phyloP scores from a whole-genome alignment of 345 rosid genomes.

The Odontarrhena argentea region DNA sequence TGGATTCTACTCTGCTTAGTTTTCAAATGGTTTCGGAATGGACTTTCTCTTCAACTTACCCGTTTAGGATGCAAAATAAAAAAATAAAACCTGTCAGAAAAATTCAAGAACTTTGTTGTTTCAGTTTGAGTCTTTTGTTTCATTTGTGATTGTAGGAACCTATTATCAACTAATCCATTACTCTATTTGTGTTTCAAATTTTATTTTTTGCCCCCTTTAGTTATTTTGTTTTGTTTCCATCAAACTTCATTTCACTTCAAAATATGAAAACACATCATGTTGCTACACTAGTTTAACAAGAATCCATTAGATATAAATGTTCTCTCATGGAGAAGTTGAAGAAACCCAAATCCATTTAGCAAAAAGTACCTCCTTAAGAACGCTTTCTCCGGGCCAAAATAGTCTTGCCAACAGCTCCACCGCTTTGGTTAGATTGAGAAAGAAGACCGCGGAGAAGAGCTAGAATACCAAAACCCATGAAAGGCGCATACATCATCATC shows the following conservation, averaged over 20 bases:
- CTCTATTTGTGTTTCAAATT: slow-evolving; percentile 18
- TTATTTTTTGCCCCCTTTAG: neutral
- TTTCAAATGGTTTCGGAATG: slow-evolving; percentile 20
- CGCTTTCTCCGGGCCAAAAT: slow-evolving; percentile 58
- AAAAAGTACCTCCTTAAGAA: slow-evolving; percentile 43
- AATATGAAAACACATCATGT: slow-evolving; percentile 18
- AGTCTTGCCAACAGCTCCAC: slow-evolving; percentile 38
- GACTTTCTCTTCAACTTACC: too few species aligned
- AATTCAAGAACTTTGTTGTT: neutral
- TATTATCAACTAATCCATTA: neutral
- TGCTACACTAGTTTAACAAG: neutral
- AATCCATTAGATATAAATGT: neutral
- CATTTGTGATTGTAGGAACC: neutral
- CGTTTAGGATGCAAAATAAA: neutral
- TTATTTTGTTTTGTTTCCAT: neutral
- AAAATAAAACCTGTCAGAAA: neutral
- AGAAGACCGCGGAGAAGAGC: slow-evolving; percentile 69
- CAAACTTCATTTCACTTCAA: slow-evolving; percentile 20
- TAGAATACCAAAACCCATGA: slow-evolving; percentile 55
- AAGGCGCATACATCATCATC: slow-evolving; percentile 60
- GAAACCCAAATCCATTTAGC: neutral
- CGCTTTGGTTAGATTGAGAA: slow-evolving; percentile 26
- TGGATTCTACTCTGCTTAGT: neutral
- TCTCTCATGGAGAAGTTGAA: neutral
- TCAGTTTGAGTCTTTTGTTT: neutral